Evolutionary conservation across 768 basidiomycete species (phyloP), one percentile per base, ranked within the genome.

Genomic region (Boletellus sp.): DNA sequence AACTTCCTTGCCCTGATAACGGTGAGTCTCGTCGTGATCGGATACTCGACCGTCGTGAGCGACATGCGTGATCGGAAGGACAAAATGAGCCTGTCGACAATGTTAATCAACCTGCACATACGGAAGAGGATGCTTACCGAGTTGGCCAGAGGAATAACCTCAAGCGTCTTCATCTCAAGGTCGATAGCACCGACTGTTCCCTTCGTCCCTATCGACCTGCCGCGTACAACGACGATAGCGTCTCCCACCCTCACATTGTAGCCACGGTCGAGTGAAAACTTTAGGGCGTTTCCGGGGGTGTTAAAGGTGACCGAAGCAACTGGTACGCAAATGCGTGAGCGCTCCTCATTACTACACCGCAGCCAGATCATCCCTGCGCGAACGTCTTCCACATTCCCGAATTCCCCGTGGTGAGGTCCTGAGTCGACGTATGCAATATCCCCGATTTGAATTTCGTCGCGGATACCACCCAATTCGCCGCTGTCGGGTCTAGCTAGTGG

Each of bases 161-260:
- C 35, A 12, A 52, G 15, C 11, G 24, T 43, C 28, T 43, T 47
- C 2, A 6, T 32, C 8, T 52, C 5, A 13, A 43, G 28, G 24
- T 52, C 22, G 10, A 47, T 19, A 11, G 20, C 26, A 3, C 28
- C 1, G 0, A 52, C 41, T 12, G 38, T 32, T 12, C 42, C 46
- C 6, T 10, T 40, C 26, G 12, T 47, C 22, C 46, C 45, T 6
- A 37, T 7, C 35, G 19, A 47, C 1, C 12, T 24, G 13, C 51
- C 45, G 32, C 17, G 20, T 19, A 52, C 51, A 8, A 52, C 42
- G 12, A 32, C 17, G 1, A 52, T 22, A 6, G 41, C 6, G 9
- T 52, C 51, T 31, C 51, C 42, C 1, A 16, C 8, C 11, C 19
- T 47, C n/a, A 52, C 36, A 34, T 47, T 37, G 16, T 52, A 52